Conservation (phyloP, 2,329 filamentous ascomycete genomes). For the Colletotrichum aenigma region DNA sequence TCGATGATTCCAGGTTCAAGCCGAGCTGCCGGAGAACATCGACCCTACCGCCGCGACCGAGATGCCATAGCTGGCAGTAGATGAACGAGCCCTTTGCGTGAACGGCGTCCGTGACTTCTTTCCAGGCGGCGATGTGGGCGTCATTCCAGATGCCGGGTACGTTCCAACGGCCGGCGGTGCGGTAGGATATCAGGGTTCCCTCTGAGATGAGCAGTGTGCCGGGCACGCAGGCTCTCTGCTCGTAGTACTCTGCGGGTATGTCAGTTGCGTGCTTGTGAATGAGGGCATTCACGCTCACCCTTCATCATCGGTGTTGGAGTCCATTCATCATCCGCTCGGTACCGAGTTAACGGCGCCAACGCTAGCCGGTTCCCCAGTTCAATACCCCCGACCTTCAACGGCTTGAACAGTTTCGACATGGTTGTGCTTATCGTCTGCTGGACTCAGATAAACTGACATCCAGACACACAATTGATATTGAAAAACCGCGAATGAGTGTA, state of each 20-base stretch:
- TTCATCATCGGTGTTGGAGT: constrained; percentile 17
- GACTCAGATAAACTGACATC: accelerated
- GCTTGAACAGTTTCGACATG: constrained; percentile 22
- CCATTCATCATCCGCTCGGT: constrained; percentile 25
- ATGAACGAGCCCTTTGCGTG: constrained; percentile 67
- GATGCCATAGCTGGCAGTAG: constrained; percentile 68
- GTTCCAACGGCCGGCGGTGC: constrained; percentile 48
- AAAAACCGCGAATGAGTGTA: not conserved
- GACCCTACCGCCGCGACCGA: constrained; percentile 56
- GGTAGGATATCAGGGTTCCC: constrained; percentile 55
- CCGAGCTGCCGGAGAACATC: constrained; percentile 41
- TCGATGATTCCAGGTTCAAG: constrained; percentile 51
- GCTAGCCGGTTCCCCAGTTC: constrained; percentile 25
- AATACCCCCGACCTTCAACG: constrained; percentile 17
- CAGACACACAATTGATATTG: accelerated
- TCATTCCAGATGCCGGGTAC: constrained; percentile 63
- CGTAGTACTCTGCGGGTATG: constrained; percentile 28
- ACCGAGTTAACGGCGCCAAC: constrained; percentile 25
- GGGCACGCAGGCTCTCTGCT: constrained; percentile 35
- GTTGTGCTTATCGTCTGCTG: not conserved
- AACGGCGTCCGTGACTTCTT: constrained; percentile 62
- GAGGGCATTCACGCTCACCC: constrained; percentile 6
- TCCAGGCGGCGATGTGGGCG: constrained; percentile 65
- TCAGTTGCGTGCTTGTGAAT: not conserved
- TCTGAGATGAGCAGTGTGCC: constrained; percentile 60